phyloP scores from a whole-genome alignment of 2,329 filamentous ascomycete species.

The Monosporascus sp. region DNA sequence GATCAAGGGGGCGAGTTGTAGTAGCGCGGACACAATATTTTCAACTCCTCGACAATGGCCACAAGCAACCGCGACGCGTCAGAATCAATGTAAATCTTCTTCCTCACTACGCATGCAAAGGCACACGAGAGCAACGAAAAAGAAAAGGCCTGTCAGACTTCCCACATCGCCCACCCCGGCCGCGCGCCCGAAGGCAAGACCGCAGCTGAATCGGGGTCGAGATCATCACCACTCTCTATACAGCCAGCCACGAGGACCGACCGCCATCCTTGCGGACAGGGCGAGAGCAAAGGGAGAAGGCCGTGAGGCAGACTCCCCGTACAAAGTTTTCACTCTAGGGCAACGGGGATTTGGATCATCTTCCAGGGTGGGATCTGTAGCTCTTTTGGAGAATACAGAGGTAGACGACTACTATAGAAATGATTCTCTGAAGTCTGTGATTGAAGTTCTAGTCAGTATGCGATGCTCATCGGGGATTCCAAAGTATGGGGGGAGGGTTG shows the following conservation, averaged over 20 bases:
- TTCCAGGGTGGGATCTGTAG: slow-evolving; percentile 93
- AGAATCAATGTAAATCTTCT: slow-evolving; percentile 29
- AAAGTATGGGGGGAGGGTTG: slow-evolving; percentile 31
- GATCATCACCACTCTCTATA: slow-evolving; percentile 95
- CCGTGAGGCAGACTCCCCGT: slow-evolving; percentile 33
- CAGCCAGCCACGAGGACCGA: slow-evolving; percentile 36
- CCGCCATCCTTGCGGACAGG: slow-evolving; percentile 60
- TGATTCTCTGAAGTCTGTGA: slow-evolving; percentile 63
- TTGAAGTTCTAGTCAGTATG: slow-evolving; percentile 6
- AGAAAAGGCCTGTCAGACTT: slow-evolving; percentile 76
- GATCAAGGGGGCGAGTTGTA: too few species aligned
- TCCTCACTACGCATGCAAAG: slow-evolving; percentile 44
- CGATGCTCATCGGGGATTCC: slow-evolving; percentile 8
- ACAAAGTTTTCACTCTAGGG: slow-evolving; percentile 76
- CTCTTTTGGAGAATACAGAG: slow-evolving; percentile 90
- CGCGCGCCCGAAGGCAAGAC: slow-evolving; percentile 73
- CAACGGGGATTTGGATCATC: slow-evolving; percentile 85
- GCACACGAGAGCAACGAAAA: slow-evolving; percentile 53
- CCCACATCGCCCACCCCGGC: slow-evolving; percentile 77
- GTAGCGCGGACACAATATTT: too few species aligned
- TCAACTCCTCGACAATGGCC: too few species aligned
- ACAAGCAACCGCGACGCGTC: too few species aligned
- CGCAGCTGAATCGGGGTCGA: slow-evolving; percentile 61
- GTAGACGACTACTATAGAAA: slow-evolving; percentile 96
- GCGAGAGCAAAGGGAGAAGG: slow-evolving; percentile 45